phyloP scores from a whole-genome alignment of 1,139 yeast species.

The Yamadazyma atlantica region DNA sequence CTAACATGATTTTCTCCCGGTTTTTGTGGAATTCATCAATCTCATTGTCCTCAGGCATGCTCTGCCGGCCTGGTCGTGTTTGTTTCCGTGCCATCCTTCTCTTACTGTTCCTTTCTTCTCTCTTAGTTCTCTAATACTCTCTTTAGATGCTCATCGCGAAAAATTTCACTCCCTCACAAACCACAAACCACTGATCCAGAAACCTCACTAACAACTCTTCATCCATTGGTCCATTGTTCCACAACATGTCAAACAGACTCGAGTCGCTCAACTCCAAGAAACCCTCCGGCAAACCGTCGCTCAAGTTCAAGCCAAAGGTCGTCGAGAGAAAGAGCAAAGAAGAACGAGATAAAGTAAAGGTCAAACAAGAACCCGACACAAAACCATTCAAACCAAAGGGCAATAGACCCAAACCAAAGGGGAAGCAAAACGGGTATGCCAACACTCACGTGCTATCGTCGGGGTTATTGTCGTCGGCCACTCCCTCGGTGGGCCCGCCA shows the following conservation, averaged over 20 bases:
- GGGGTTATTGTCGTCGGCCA: conserved; percentile 72
- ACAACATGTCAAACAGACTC: conserved; percentile 42
- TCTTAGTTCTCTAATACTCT: too few species aligned
- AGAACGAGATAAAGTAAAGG: conserved; percentile 65
- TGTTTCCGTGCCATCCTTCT: conserved; percentile 4
- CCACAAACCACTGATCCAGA: too few species aligned
- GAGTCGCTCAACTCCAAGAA: conserved; percentile 43
- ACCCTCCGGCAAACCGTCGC: conserved; percentile 40
- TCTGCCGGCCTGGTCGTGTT: conserved; percentile 4
- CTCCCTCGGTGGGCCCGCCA: conserved; percentile 38
- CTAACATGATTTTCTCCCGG: conserved; percentile 59
- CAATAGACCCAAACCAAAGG: conserved; percentile 35
- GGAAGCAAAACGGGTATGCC: conserved; percentile 43
- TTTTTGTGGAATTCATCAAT: conserved; percentile 72
- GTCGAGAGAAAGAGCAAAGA: conserved; percentile 82
- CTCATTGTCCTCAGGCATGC: conserved; percentile 53
- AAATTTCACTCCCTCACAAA: too few species aligned
- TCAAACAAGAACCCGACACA: conserved; percentile 33
- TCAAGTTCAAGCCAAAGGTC: conserved; percentile 77
- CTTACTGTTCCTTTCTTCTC: too few species aligned
- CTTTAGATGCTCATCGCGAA: background rate
- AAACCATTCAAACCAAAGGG: conserved; percentile 25
- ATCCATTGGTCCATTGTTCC: too few species aligned
- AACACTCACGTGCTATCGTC: conserved; percentile 70
- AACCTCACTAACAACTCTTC: too few species aligned